Evolutionary conservation across 1,139 yeast species (phyloP).

Genomic region (Candida tunisiensis): DNA sequence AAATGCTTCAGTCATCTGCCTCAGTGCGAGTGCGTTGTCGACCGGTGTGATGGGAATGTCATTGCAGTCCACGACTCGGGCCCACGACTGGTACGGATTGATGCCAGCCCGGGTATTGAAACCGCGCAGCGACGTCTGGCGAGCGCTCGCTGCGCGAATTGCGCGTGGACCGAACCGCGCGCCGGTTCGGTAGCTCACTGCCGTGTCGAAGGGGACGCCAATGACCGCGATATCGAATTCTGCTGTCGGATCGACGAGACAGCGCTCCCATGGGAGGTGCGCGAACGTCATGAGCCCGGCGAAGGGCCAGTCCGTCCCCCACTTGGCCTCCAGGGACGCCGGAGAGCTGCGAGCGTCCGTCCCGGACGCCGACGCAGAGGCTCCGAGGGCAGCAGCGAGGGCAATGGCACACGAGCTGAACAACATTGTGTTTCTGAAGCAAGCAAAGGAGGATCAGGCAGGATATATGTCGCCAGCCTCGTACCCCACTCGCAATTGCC

Average conservation of each 20-base stretch:
- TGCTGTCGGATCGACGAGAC: conserved; percentile 32
- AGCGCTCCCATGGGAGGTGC: conserved; percentile 41
- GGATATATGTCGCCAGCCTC: too few relatives aligned
- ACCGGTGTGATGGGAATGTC: conserved; percentile 68
- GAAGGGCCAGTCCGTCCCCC: too few relatives aligned
- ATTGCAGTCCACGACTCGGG: conserved; percentile 58
- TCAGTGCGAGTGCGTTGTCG: conserved; percentile 52
- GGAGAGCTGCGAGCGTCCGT: too few relatives aligned
- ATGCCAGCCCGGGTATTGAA: conserved; percentile 50
- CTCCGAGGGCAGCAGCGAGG: too few relatives aligned
- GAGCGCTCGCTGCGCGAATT: conserved; percentile 53
- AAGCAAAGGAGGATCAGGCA: too few relatives aligned
- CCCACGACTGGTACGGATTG: conserved; percentile 56
- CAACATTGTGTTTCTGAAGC: too few relatives aligned
- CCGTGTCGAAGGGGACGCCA: conserved; percentile 71
- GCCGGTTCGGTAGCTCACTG: conserved; percentile 56
- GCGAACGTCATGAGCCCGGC: conserved; percentile 58
- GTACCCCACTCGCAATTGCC: too few relatives aligned
- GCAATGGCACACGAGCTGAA: too few relatives aligned
- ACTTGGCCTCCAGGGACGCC: too few relatives aligned
- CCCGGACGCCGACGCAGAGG: too few relatives aligned
- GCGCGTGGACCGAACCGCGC: conserved; percentile 75
- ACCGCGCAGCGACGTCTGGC: conserved; percentile 51
- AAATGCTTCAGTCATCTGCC: conserved; percentile 53
- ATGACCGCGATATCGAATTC: conserved; percentile 48